phyloP scores from a whole-genome alignment of 768 basidiomycete genomes.

The Dentipellis fragilis region DNA sequence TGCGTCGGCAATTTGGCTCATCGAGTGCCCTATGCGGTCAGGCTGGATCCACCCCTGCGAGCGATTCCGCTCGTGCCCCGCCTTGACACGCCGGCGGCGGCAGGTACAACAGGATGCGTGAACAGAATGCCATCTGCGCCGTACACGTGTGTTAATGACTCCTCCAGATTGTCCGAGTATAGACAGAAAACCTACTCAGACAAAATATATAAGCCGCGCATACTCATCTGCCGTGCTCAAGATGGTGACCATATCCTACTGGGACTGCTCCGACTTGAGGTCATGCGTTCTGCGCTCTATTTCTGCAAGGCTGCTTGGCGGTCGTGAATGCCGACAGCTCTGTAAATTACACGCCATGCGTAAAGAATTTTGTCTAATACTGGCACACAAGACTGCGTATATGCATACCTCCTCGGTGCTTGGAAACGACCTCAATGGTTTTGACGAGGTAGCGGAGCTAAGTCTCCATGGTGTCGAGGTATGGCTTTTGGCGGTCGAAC shows the following conservation, averaged over 20 bases:
- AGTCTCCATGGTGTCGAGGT: slow-evolving; percentile 83
- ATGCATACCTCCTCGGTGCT: slow-evolving; percentile 61
- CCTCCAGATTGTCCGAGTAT: not conserved
- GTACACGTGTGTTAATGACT: not conserved
- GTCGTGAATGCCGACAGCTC: slow-evolving; percentile 59
- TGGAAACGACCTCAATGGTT: slow-evolving; percentile 78
- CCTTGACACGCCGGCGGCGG: slow-evolving; percentile 56
- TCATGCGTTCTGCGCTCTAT: slow-evolving; percentile 70
- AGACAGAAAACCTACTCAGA: slow-evolving; percentile 46
- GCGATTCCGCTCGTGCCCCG: slow-evolving; percentile 73
- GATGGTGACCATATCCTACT: slow-evolving; percentile 60
- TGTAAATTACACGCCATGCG: slow-evolving; percentile 15
- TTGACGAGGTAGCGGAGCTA: slow-evolving; percentile 83
- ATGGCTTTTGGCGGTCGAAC: slow-evolving; percentile 82
- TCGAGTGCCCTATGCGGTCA: slow-evolving; percentile 63
- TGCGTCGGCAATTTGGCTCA: slow-evolving; percentile 76
- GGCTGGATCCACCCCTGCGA: slow-evolving; percentile 63
- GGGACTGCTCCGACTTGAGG: not conserved
- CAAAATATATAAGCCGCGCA: slow-evolving; percentile 79
- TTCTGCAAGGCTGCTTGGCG: slow-evolving; percentile 60
- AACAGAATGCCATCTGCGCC: slow-evolving; percentile 74
- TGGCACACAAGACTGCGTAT: not conserved
- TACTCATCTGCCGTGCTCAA: slow-evolving; percentile 90
- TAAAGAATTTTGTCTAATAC: not conserved
- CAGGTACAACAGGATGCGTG: slow-evolving; percentile 73